Evolutionary conservation across 1,284 basidiomycete genomes (phyloP), one percentile per base, ranked within the genome.

Genomic region (Sutorius eximius): DNA sequence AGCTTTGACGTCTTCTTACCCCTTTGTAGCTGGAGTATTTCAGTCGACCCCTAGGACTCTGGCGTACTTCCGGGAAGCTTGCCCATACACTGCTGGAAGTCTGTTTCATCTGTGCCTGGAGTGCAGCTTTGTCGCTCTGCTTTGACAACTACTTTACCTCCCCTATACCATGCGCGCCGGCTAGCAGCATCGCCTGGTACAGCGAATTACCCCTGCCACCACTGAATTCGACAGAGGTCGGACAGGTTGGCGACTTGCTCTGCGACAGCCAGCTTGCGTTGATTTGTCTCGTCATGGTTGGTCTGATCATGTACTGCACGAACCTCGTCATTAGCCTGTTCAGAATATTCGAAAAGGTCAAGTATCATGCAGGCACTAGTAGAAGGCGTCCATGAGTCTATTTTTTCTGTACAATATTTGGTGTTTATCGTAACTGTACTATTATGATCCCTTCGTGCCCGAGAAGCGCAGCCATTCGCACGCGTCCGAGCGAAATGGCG

Each of bases 141-240:
- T 92, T 95, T 70, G 92, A 96, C 77, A 93, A 95, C 68, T 93
- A 89, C 72, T 93, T 95, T 73, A 95, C 93, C 4, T 92, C 92
- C 30, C 75, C 85, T 29, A 82, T 95, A 52, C 85, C 88, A 34
- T 96, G 93, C 64, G 80, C 86, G 0, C 76, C 84, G 2, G 59
- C 71, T 5, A 78, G 79, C 27, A 72, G 73, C 34, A 86, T 77
- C 18, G 76, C 82, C 8, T 92, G 89, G 89, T 91, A 91, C 71
- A 87, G 80, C 66, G 64, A 80, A 55, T 70, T 88, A 5, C 77
- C 79, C 12, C 79, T 82, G 16, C 77, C 79, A 8, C 63, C 70
- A 30, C 76, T 72, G 59, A 68, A 72, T 15, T 62, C 79, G 3
- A 73, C 75, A 10, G 71, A 69, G 29, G 61, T 81, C 41, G 74